Percentiles rank a stretch among this genome's conserved stretches.
Evolutionary conservation across 1,284 basidiomycete species (phyloP).

Genomic region (Rhodotorula glutinis): DNA sequence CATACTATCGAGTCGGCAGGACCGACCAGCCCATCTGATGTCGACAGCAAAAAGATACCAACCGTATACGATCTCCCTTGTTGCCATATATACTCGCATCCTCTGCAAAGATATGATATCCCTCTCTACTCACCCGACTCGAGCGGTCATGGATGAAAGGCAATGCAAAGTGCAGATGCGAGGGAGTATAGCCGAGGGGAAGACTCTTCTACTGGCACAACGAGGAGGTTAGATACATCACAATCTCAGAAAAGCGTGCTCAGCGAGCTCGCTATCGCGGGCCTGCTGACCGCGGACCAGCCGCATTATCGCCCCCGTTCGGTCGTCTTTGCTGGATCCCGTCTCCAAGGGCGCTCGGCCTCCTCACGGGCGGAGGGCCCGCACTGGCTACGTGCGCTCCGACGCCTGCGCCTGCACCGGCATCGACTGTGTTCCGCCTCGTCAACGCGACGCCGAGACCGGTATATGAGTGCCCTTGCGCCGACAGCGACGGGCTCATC

Average conservation of each 20-base stretch:
- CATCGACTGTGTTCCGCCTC: slow-evolving; percentile 6
- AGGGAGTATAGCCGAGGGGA: too few species aligned
- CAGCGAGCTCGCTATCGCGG: too few species aligned
- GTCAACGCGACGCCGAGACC: background rate
- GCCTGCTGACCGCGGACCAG: background rate
- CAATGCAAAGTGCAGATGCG: background rate
- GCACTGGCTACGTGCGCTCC: background rate
- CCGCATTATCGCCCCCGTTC: background rate
- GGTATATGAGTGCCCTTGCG: background rate
- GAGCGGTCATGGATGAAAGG: background rate
- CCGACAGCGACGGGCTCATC: background rate
- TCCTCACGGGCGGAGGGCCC: background rate
- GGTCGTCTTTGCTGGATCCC: background rate
- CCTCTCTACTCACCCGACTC: background rate
- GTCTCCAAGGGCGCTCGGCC: background rate
- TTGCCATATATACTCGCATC: too few species aligned
- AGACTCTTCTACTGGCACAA: too few species aligned
- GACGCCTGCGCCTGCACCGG: background rate
- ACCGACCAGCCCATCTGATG: background rate
- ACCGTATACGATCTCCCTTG: too few species aligned
- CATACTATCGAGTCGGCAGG: slow-evolving; percentile 21
- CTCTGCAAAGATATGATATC: too few species aligned
- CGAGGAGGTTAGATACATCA: too few species aligned
- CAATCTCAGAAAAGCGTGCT: too few species aligned
- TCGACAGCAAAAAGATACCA: too few species aligned